Percentiles rank a stretch among this genome's conserved stretches.
phyloP scores from a whole-genome alignment of 495 filamentous ascomycete genomes.

The Podospora pseudocomata region DNA sequence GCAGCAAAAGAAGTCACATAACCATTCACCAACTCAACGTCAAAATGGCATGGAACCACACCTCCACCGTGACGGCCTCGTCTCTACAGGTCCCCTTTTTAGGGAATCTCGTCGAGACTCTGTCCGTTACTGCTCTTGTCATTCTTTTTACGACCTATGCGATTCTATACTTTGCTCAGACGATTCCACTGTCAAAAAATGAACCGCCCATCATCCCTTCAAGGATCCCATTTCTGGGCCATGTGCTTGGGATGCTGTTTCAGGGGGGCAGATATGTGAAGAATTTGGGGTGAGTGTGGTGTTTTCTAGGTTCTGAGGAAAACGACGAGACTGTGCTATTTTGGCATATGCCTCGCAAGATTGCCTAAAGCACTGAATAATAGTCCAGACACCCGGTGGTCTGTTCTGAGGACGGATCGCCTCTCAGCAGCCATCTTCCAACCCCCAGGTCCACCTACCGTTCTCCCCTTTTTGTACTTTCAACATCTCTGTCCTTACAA shows the following conservation, averaged over 20 bases:
- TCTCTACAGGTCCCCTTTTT: not conserved
- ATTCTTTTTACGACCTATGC: not conserved
- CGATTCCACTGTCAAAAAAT: not conserved
- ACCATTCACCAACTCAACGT: too few relatives aligned
- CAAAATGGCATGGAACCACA: not conserved
- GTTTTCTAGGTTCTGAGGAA: not conserved
- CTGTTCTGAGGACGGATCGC: too few relatives aligned
- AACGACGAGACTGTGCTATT: too few relatives aligned
- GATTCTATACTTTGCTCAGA: not conserved
- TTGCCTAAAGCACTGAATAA: too few relatives aligned
- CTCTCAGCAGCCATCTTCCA: too few relatives aligned
- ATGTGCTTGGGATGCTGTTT: slow-evolving; percentile 41
- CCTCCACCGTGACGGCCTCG: not conserved
- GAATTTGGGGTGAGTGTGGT: slow-evolving; percentile 30
- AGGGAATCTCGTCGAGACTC: not conserved
- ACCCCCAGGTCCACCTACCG: not conserved
- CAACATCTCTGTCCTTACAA: not conserved
- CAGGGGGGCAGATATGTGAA: slow-evolving; percentile 44
- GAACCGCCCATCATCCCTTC: slow-evolving; percentile 43
- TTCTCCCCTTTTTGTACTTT: not conserved
- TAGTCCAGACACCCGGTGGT: too few relatives aligned
- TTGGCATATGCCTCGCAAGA: too few relatives aligned
- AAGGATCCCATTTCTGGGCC: slow-evolving; percentile 37
- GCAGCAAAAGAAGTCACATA: too few relatives aligned
- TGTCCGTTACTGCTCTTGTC: not conserved